Conservation (phyloP, 768 basidiomycete species). For the Serendipita sp. region DNA sequence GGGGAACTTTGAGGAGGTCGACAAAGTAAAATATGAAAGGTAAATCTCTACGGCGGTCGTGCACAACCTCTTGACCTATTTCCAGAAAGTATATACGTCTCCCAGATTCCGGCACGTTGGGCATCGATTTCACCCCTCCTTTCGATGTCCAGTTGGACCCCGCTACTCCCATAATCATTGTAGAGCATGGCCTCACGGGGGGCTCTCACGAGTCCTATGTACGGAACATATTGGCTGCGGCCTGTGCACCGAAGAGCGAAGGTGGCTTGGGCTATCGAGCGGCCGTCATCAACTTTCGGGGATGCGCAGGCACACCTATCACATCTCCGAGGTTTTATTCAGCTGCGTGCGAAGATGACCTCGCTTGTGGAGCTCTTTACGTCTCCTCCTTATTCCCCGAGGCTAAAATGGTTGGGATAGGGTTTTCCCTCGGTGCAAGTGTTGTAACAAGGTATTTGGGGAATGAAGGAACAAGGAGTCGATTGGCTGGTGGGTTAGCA, state of each 20-base stretch:
- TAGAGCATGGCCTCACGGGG: conserved; percentile 31
- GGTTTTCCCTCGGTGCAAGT: conserved; percentile 89
- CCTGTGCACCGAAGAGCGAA: conserved; percentile 48
- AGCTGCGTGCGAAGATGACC: conserved; percentile 79
- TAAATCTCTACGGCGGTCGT: conserved; percentile 10
- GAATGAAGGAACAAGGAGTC: conserved; percentile 53
- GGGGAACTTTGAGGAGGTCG: conserved; percentile 24
- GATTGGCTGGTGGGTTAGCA: conserved; percentile 48
- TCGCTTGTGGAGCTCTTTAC: conserved; percentile 65
- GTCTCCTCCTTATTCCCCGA: conserved; percentile 55
- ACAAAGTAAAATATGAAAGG: conserved; percentile 24
- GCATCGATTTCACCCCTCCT: conserved; percentile 19
- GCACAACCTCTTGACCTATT: conserved; percentile 10
- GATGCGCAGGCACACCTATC: conserved; percentile 76
- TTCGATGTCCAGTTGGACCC: conserved; percentile 17
- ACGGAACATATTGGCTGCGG: conserved; percentile 59
- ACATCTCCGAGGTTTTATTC: conserved; percentile 75
- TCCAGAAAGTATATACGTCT: conserved; percentile 22
- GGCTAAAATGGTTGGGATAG: conserved; percentile 71
- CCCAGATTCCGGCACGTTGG: conserved; percentile 27
- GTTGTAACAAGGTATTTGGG: conserved; percentile 81
- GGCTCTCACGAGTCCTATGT: conserved; percentile 82
- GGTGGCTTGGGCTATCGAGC: conserved; percentile 87
- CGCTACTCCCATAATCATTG: conserved; percentile 28
- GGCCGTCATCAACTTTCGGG: conserved; percentile 83